Evolutionary conservation across 805 yeast species (phyloP).

Genomic region (Candida sanyiensis): DNA sequence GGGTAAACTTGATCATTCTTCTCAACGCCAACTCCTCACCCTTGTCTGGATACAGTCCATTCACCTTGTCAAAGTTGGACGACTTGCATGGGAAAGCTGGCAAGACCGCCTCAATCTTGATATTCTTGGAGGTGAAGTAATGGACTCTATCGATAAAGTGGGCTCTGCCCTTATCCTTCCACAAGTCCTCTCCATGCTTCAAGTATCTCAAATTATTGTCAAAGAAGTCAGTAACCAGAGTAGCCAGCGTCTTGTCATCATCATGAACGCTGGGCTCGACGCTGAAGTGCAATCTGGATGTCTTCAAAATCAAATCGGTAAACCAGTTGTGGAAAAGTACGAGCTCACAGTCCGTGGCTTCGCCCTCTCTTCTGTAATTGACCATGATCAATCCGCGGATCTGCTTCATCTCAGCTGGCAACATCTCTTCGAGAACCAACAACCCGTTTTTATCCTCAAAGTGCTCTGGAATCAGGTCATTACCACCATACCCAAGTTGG

Average conservation of each 20-base stretch:
- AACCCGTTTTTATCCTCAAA: conserved; percentile 21
- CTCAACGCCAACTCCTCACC: conserved; percentile 43
- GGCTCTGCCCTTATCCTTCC: conserved; percentile 42
- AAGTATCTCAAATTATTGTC: conserved; percentile 43
- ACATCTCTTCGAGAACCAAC: conserved; percentile 30
- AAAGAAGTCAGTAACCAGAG: conserved; percentile 36
- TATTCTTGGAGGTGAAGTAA: conserved; percentile 44
- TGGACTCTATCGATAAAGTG: conserved; percentile 37
- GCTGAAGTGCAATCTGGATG: conserved; percentile 28
- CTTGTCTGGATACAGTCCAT: conserved; percentile 44
- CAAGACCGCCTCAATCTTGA: conserved; percentile 48
- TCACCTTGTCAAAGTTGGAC: conserved; percentile 49
- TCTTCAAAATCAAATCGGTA: conserved; percentile 30
- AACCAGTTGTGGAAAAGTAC: conserved; percentile 32
- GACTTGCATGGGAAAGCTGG: conserved; percentile 66
- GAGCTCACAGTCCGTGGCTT: conserved; percentile 21
- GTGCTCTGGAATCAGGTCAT: conserved; percentile 11
- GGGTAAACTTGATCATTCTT: conserved; percentile 32
- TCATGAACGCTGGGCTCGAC: conserved; percentile 13
- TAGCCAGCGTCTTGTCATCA: conserved; percentile 22
- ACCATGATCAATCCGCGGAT: conserved; percentile 35
- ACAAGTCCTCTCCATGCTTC: conserved; percentile 37
- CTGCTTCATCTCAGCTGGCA: conserved; percentile 26
- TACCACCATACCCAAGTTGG: conserved; percentile 4
- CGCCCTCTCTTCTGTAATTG: conserved; percentile 18